phyloP scores from a whole-genome alignment of 495 filamentous ascomycete genomes.

The Jackrogersella multiformis region DNA sequence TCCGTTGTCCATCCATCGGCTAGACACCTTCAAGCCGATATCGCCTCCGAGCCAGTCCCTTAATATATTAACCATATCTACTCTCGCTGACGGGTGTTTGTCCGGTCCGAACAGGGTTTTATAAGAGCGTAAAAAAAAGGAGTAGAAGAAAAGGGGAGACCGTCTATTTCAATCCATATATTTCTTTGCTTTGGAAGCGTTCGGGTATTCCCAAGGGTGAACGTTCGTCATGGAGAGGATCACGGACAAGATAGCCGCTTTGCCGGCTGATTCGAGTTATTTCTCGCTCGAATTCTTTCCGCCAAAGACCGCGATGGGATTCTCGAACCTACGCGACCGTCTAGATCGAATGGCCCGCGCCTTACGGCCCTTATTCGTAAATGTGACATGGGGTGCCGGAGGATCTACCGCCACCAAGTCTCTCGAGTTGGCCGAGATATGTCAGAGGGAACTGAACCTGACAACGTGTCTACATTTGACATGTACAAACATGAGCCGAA shows the following conservation, averaged over 20 bases:
- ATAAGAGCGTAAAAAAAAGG: neutral
- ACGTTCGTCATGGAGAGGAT: conserved; percentile 79
- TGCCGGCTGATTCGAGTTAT: conserved; percentile 83
- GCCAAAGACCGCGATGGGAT: conserved; percentile 94
- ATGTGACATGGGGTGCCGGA: conserved; percentile 97
- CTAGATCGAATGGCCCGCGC: conserved; percentile 94
- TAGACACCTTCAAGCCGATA: conserved; percentile 15
- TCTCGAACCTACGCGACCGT: conserved; percentile 89
- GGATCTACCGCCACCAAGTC: conserved; percentile 90
- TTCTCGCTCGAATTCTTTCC: conserved; percentile 99
- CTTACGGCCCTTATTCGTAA: conserved; percentile 91
- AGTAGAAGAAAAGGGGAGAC: neutral
- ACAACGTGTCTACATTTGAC: conserved; percentile 97
- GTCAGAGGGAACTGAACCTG: conserved; percentile 87
- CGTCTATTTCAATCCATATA: neutral
- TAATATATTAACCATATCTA: neutral
- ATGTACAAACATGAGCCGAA: conserved; percentile 95
- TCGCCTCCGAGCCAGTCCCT: neutral
- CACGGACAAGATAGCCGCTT: conserved; percentile 92
- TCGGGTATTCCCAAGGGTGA: neutral
- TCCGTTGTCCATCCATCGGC: neutral
- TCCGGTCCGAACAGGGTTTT: neutral
- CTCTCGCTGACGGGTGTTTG: conserved; percentile 1
- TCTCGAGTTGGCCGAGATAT: conserved; percentile 93
- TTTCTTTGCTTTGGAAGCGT: neutral